Base-by-base conservation (phyloP, 202 grass and related monocot species). In the Carex sylvatica region DNA sequence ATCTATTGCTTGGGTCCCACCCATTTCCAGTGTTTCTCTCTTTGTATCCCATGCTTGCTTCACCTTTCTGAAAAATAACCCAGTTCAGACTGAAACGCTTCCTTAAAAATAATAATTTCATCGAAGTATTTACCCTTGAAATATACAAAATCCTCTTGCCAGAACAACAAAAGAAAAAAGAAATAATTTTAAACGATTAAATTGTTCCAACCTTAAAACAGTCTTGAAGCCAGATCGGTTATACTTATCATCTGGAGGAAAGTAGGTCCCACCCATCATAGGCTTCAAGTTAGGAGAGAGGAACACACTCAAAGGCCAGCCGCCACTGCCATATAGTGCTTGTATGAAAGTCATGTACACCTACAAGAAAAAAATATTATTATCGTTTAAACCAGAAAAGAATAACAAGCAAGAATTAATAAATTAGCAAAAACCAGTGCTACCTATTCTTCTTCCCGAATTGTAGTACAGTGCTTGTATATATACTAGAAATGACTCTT, bases 291-390 rank as follows among this genome's bases (percentile, higher is more conserved):
- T 89, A 53, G 95, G 90, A 14, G 95, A 93, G 80, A 98, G 80
- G 84, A 98, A 98, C n/a, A 91, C 89, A 23, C 89, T 98, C 84
- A 98, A 88, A 75, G 95, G 92, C 95, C 95, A 98, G 66, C 95
- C 95, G 52, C 95, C 95, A 61, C 95, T 66, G 0, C 95, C 95
- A 83, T 98, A 94, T 61, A 98, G 51, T 61, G 92, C 88, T 18
- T 91, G 90, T 70, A 98, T 89, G 61, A 92, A 98, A 71, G 95
- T 95, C 95, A 98, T 98, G 81, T 95, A 98, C 11, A 98, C 95
- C 95, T 98, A 91, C n/a, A 82, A 35, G 10, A 26, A 4, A 51
- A 56, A 76, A 54, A 68, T 61, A 49, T 24, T 55, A 65, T 24
- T 47, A 6, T 62, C 19, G n/a, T 9, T 84, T 30, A 23, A 9